Evolutionary conservation across 495 filamentous ascomycete species (phyloP).

Genomic region (Cryomyces antarcticus): DNA sequence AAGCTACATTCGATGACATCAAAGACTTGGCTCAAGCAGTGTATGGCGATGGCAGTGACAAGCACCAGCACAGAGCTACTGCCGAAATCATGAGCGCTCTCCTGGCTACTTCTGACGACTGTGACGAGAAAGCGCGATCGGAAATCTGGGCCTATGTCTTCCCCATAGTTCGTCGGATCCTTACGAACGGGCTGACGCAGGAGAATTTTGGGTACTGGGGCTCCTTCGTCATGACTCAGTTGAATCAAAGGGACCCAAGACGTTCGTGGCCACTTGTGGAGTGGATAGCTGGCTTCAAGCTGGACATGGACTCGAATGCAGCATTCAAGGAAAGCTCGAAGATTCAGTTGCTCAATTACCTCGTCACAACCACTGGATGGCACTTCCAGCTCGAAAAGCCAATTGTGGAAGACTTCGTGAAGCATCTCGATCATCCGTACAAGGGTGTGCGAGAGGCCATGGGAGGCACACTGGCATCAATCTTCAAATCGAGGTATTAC

Average conservation of each 20-base stretch:
- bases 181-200: constrained; percentile 75
- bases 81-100: constrained; percentile 83
- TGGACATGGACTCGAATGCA: constrained; percentile 89
- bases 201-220: constrained; percentile 92
- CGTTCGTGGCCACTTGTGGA: constrained; percentile 71
- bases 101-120: constrained; percentile 52
- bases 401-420: constrained; percentile 71
- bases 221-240: constrained; percentile 71
- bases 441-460: constrained; percentile 92
- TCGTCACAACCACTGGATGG: constrained; percentile 78
- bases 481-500: constrained; percentile 78
- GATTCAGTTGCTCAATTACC: constrained; percentile 75
- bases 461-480: constrained; percentile 66
- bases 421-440: constrained; percentile 91
- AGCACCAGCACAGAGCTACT: constrained; percentile 92
- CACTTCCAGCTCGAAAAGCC: constrained; percentile 85
- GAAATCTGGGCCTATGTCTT: constrained; percentile 76
- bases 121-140: constrained; percentile 43
- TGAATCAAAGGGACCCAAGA: constrained; percentile 70
- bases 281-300: constrained; percentile 61
- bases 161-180: constrained; percentile 68
- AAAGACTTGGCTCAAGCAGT: constrained; percentile 52
- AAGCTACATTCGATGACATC: constrained; percentile 70
- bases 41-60: constrained; percentile 85
- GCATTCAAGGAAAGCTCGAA: constrained; percentile 98